These are phyloP conservation scores for Epicoccum sorghinum DNA, from an alignment of 2,329 filamentous ascomycete genomes.

Conservation along the genomic window DNA sequence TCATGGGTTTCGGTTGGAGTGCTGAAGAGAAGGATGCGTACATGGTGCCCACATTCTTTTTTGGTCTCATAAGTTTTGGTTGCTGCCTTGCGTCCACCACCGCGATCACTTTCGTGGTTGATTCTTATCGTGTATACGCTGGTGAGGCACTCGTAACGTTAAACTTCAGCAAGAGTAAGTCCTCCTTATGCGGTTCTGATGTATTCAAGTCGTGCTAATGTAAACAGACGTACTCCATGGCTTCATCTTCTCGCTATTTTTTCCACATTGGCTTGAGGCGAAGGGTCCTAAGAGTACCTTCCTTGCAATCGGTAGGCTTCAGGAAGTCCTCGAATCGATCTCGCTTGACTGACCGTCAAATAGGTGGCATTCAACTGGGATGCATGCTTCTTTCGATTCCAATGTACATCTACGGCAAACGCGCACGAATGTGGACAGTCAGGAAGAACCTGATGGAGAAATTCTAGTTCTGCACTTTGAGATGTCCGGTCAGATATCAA, in stretches of 20 bases:
- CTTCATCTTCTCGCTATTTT: conserved; percentile 83
- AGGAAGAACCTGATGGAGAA: conserved; percentile 86
- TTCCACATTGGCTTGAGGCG: conserved; percentile 69
- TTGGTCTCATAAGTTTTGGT: conserved; percentile 89
- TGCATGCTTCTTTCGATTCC: conserved; percentile 78
- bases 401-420: conserved; percentile 93
- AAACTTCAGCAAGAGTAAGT: conserved; percentile 85
- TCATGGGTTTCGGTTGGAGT: conserved; percentile 98
- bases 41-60: conserved; percentile 94
- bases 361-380: conserved; percentile 80
- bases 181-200: background rate
- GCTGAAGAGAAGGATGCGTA: conserved; percentile 75
- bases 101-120: conserved; percentile 90
- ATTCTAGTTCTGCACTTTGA: conserved; percentile 50
- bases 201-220: background rate
- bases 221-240: conserved; percentile 78
- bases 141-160: conserved; percentile 92
- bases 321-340: background rate
- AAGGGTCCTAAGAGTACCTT: conserved; percentile 81
- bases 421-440: conserved; percentile 92
- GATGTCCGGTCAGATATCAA: background rate
- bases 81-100: conserved; percentile 90
- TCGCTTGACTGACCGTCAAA: background rate
- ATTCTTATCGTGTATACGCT: conserved; percentile 91
- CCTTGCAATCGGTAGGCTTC: conserved; percentile 63